Evolutionary conservation across 305 asterid species (phyloP).

Genomic region (Solanum hybrid): DNA sequence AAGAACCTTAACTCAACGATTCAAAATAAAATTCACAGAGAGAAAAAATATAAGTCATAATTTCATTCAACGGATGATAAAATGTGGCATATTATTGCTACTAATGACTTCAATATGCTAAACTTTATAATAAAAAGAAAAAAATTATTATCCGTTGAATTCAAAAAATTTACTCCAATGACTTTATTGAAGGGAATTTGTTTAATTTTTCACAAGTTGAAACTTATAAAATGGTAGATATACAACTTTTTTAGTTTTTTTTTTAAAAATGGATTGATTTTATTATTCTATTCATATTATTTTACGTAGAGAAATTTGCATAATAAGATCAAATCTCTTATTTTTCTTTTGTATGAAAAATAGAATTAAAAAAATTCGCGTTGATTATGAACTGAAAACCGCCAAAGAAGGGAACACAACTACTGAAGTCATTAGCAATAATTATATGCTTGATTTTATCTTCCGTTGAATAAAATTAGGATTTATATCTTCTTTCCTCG

Average conservation of each 20-base stretch:
- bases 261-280: too few species aligned
- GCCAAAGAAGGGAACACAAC: background rate
- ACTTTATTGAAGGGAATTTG: background rate
- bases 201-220: background rate
- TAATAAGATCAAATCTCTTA: background rate
- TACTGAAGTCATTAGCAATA: background rate
- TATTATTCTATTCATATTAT: too few species aligned
- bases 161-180: background rate
- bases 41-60: background rate
- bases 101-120: background rate
- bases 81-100: background rate
- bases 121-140: background rate
- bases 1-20: background rate
- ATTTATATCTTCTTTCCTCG: background rate
- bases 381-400: background rate
- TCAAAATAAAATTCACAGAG: too few species aligned
- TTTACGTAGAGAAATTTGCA: too few species aligned
- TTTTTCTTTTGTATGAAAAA: background rate
- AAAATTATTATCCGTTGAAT: background rate
- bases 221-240: background rate
- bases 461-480: background rate
- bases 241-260: too few species aligned
- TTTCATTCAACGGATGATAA: too few species aligned
- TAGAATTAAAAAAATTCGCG: too few species aligned
- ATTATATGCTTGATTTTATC: background rate